Evolutionary conservation across 192 early-diverging fungal genomes (phyloP), one percentile per base, ranked within the genome.

Genomic region (Glomus cerebriforme): DNA sequence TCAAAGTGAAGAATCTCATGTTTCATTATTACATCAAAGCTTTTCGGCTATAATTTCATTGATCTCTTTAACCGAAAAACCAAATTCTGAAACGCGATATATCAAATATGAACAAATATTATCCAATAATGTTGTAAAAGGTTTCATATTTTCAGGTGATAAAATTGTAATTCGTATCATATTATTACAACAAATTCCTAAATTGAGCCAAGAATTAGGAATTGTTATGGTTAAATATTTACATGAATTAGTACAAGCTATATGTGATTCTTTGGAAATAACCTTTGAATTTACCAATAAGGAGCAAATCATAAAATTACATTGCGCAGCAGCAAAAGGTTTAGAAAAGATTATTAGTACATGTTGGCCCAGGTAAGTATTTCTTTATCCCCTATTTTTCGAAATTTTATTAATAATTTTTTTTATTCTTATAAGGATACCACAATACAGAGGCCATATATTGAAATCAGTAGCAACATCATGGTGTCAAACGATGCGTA

Each of bases 221-320:
- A 75, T 75, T 24, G 72, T 80, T 7, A 39, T 26, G 3, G 79
- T 75, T 22, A 80, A 75, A 66, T 80, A 80, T 64, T 54, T 80
- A 45, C 13, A 75, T 37, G 74, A 75, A 54, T 63, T 75, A 12
- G 43, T 63, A 22, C 10, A 75, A 15, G 10, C 1, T 19, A 32
- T 63, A 27, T 75, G 74, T 39, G 17, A 22, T 31, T 66, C 63
- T 10, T 66, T 77, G 31, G 64, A 77, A 54, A 31, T 77, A 29
- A 31, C 62, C 3, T 35, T 77, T 24, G 59, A 63, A 29, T 15
- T 77, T 66, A 34, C 75, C 2, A 45, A 54, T 17, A 77, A 66
- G 9, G 63, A 64, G 3, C 35, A 66, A 77, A 77, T 66, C 9
- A 5, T 77, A 22, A 26, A 49, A 2, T 66, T 77, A 32, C 75